phyloP scores from a whole-genome alignment of 352 stramenopile species.

The Globisporangium nunn region DNA sequence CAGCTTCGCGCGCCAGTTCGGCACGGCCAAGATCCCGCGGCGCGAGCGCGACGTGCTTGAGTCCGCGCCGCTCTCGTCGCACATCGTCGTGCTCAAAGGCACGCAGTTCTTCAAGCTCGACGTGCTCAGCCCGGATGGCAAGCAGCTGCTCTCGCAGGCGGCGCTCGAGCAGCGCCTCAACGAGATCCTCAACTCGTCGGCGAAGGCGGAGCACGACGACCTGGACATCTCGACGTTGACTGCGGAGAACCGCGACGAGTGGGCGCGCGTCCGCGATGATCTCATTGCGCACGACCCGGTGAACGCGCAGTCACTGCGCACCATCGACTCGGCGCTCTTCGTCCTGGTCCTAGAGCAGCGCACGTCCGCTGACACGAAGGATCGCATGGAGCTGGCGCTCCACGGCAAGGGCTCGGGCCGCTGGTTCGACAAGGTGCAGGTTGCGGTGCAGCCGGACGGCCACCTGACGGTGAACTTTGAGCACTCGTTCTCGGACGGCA shows the following conservation, averaged over 20 bases:
- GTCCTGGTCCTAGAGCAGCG: slow-evolving; percentile 84
- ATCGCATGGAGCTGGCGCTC: slow-evolving; percentile 77
- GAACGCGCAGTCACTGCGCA: slow-evolving; percentile 61
- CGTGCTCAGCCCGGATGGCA: slow-evolving; percentile 73
- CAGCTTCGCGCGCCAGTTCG: slow-evolving; percentile 82
- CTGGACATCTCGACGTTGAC: slow-evolving; percentile 74
- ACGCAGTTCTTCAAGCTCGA: slow-evolving; percentile 84
- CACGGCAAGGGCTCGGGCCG: slow-evolving; percentile 76
- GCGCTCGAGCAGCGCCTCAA: slow-evolving; percentile 60
- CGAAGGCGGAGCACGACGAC: slow-evolving; percentile 39
- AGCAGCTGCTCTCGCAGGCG: slow-evolving; percentile 70
- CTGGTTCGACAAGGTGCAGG: slow-evolving; percentile 93
- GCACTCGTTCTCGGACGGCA: slow-evolving; percentile 91
- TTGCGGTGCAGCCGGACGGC: slow-evolving; percentile 81
- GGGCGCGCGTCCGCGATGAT: slow-evolving; percentile 70
- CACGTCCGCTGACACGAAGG: slow-evolving; percentile 49
- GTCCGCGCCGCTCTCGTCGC: slow-evolving; percentile 64
- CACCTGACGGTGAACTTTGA: slow-evolving; percentile 92
- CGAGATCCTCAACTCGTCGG: slow-evolving; percentile 52
- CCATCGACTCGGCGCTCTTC: slow-evolving; percentile 89
- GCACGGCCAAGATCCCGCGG: slow-evolving; percentile 77
- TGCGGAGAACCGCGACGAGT: slow-evolving; percentile 79
- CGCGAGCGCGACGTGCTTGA: slow-evolving; percentile 63
- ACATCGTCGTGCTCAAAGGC: slow-evolving; percentile 87
- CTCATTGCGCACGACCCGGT: slow-evolving; percentile 57